Conservation (phyloP, 2,329 filamentous ascomycete species). For the Fusarium sp. region DNA sequence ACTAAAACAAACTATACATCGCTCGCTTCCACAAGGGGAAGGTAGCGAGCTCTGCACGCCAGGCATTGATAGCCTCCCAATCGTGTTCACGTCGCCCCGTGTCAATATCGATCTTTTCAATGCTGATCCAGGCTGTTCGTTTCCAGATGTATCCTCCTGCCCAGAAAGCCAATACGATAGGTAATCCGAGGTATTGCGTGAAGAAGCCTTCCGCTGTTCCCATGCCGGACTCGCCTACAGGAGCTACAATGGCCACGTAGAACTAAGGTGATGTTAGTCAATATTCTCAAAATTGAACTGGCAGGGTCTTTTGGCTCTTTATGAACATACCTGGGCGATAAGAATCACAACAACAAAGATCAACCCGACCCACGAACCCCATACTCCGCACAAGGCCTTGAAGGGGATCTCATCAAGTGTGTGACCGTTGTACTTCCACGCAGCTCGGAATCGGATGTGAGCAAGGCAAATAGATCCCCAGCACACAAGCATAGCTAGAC, state of each 20-base stretch:
- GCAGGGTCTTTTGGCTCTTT: too few relatives aligned
- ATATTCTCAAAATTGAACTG: rapidly evolving
- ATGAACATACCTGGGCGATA: conserved; percentile 61
- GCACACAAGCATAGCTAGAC: conserved; percentile 73
- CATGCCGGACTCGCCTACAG: conserved; percentile 51
- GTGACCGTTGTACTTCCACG: conserved; percentile 72
- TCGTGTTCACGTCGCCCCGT: conserved; percentile 74
- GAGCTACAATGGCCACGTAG: conserved; percentile 62
- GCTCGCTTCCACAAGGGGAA: conserved; percentile 64
- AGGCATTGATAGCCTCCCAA: conserved; percentile 71
- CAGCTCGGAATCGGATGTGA: conserved; percentile 76
- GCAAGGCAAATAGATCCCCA: conserved; percentile 75
- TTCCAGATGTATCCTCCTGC: conserved; percentile 74
- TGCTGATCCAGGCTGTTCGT: conserved; percentile 70
- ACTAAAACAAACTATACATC: conserved; percentile 30
- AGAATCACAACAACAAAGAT: conserved; percentile 68
- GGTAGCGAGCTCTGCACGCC: conserved; percentile 62
- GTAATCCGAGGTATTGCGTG: conserved; percentile 66
- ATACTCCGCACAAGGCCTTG: conserved; percentile 70
- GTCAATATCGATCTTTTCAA: conserved; percentile 76
- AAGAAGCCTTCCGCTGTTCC: conserved; percentile 67
- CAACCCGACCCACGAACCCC: conserved; percentile 76
- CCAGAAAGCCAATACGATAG: conserved; percentile 70
- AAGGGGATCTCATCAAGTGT: conserved; percentile 76
- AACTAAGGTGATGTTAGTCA: conserved; percentile 19